Evolutionary conservation across 2,329 filamentous ascomycete species (phyloP).

Genomic region (Apiospora pterosperma): DNA sequence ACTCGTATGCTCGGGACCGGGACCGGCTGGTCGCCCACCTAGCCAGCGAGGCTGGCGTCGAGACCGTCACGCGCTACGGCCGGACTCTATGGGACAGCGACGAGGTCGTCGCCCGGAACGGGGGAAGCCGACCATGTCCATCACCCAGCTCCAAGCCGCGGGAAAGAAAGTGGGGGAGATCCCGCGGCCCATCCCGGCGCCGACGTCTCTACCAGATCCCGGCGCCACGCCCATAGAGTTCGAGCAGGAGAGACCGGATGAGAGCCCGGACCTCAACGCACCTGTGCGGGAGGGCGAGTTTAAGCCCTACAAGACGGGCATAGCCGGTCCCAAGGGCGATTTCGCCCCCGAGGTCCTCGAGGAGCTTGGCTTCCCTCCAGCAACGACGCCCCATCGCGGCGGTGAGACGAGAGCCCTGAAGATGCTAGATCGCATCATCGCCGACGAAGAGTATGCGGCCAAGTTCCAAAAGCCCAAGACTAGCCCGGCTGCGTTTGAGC

Average conservation of each 20-base stretch:
- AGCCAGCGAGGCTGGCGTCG: conserved; percentile 63
- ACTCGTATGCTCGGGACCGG: conserved; percentile 64
- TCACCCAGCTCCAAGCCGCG: conserved; percentile 61
- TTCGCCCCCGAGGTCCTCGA: conserved; percentile 69
- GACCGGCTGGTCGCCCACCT: conserved; percentile 57
- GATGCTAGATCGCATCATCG: conserved; percentile 55
- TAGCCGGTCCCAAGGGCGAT: conserved; percentile 65
- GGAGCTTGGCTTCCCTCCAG: conserved; percentile 64
- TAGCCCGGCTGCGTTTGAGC: conserved; percentile 69
- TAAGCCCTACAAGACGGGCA: conserved; percentile 48
- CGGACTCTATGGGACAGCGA: conserved; percentile 74
- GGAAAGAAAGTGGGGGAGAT: conserved; percentile 61
- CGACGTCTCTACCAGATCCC: conserved; percentile 59
- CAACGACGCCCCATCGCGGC: conserved; percentile 65
- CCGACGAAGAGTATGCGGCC: conserved; percentile 63
- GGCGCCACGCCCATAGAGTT: conserved; percentile 57
- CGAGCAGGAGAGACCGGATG: conserved; percentile 47
- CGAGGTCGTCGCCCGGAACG: conserved; percentile 61
- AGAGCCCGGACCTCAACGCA: conserved; percentile 58
- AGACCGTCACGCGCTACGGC: conserved; percentile 62
- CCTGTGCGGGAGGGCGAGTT: conserved; percentile 51
- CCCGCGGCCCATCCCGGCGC: conserved; percentile 52
- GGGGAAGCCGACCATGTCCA: conserved; percentile 74
- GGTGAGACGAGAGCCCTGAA: conserved; percentile 65
- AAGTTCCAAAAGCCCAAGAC: conserved; percentile 76